Conservation (phyloP, 2,329 filamentous ascomycete genomes). For the Moelleriella libera region DNA sequence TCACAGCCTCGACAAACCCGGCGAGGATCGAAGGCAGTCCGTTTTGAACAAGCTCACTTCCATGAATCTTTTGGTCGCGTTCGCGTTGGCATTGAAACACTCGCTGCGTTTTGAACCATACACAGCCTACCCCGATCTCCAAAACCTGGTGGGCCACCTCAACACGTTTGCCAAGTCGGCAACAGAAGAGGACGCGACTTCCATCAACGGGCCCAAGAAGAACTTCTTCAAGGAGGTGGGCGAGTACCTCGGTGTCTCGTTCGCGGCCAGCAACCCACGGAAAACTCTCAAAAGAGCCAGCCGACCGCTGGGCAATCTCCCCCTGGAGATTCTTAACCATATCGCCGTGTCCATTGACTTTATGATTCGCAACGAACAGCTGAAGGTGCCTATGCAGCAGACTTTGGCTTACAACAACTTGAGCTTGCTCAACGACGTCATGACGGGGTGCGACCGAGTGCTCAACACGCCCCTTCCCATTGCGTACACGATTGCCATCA, state of each 20-base stretch:
- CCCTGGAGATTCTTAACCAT: slow-evolving; percentile 66
- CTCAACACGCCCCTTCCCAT: slow-evolving; percentile 71
- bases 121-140: slow-evolving; percentile 60
- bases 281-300: slow-evolving; percentile 62
- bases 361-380: slow-evolving; percentile 38
- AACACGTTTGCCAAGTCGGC: slow-evolving; percentile 57
- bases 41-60: slow-evolving; percentile 58
- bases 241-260: slow-evolving; percentile 62
- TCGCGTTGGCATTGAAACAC: slow-evolving; percentile 67
- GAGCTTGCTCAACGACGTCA: slow-evolving; percentile 53
- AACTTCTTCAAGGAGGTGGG: slow-evolving; percentile 49
- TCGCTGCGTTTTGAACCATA: slow-evolving; percentile 74
- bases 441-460: slow-evolving; percentile 62
- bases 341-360: slow-evolving; percentile 52
- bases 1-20: slow-evolving; percentile 47
- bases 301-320: slow-evolving; percentile 67
- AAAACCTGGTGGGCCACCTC: slow-evolving; percentile 55
- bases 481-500: slow-evolving; percentile 73
- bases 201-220: slow-evolving; percentile 22
- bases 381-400: slow-evolving; percentile 43
- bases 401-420: slow-evolving; percentile 47
- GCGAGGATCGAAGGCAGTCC: slow-evolving; percentile 43
- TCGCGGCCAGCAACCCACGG: slow-evolving; percentile 64
- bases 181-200: slow-evolving; percentile 22
- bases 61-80: slow-evolving; percentile 67